A percentile compares a stretch with the other conserved stretches of the same genome.
Evolutionary conservation across 2,329 filamentous ascomycete species (phyloP).

Genomic region (Diaporthe aspalathi): DNA sequence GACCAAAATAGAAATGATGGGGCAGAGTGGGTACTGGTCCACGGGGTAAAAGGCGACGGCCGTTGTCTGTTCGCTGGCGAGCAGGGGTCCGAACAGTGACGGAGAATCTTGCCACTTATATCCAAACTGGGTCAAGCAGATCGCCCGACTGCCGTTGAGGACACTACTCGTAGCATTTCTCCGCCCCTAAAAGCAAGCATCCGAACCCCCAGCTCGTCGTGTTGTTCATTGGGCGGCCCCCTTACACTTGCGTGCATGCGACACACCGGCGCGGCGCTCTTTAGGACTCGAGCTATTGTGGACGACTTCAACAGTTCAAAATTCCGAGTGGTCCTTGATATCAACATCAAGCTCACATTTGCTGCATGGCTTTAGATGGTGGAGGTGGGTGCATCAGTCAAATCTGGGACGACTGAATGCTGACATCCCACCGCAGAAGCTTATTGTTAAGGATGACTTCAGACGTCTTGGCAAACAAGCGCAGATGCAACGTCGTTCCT

Average conservation of each 20-base stretch:
- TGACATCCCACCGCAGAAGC: background rate
- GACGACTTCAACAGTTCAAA: background rate
- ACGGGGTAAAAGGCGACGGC: conserved; percentile 13
- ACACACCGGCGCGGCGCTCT: background rate
- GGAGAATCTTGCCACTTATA: conserved; percentile 12
- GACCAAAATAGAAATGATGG: conserved; percentile 28
- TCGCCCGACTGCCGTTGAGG: background rate
- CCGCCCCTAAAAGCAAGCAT: background rate
- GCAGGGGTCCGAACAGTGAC: background rate
- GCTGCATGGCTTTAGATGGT: no score
- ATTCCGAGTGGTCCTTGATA: no score
- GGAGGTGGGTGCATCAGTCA: no score
- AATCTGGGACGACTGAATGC: no score
- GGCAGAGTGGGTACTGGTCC: conserved; percentile 25
- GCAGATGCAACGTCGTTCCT: background rate
- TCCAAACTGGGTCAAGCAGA: background rate
- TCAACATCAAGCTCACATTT: no score
- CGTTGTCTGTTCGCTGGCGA: conserved; percentile 18
- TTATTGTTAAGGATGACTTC: background rate
- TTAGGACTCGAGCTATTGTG: background rate
- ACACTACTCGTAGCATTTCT: background rate
- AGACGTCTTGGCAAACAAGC: background rate
- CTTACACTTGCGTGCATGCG: background rate
- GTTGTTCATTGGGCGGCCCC: background rate
- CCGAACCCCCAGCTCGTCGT: background rate